Evolutionary conservation across 345 rosid genomes (phyloP).

Genomic region (Citrus maxima): DNA sequence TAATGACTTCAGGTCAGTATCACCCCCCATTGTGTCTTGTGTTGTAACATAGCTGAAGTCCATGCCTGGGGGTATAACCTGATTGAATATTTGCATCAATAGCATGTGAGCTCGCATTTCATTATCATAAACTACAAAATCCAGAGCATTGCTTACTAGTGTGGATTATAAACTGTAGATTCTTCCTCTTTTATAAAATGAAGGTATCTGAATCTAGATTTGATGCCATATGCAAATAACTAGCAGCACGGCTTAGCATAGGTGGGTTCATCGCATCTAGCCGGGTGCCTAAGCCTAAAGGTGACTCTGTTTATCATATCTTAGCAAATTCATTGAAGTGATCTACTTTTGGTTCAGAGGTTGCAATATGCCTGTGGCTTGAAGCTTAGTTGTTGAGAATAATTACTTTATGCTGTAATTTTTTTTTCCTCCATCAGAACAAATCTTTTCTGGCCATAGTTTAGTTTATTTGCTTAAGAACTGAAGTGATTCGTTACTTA

Average conservation of each 20-base stretch:
- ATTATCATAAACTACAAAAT: neutral
- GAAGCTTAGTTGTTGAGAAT: neutral
- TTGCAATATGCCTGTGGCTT: neutral
- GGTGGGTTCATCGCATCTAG: neutral
- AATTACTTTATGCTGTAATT: neutral
- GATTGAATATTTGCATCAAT: neutral
- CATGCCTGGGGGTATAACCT: constrained; percentile 75
- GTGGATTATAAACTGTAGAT: neutral
- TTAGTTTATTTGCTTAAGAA: neutral
- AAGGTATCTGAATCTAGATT: neutral
- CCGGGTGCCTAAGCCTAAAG: neutral
- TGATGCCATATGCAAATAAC: neutral
- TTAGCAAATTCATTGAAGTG: neutral
- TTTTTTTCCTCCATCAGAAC: neutral
- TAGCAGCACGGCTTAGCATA: neutral
- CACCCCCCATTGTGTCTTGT: constrained; percentile 52
- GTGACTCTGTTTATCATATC: neutral
- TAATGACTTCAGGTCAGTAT: constrained; percentile 49
- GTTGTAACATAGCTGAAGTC: constrained; percentile 60
- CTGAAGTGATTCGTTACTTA: neutral
- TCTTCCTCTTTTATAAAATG: too few relatives aligned
- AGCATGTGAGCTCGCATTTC: neutral
- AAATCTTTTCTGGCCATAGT: neutral
- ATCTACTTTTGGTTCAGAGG: neutral
- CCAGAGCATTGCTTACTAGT: neutral